phyloP scores from a whole-genome alignment of 345 rosid genomes.

The Salix koriyanagi region DNA sequence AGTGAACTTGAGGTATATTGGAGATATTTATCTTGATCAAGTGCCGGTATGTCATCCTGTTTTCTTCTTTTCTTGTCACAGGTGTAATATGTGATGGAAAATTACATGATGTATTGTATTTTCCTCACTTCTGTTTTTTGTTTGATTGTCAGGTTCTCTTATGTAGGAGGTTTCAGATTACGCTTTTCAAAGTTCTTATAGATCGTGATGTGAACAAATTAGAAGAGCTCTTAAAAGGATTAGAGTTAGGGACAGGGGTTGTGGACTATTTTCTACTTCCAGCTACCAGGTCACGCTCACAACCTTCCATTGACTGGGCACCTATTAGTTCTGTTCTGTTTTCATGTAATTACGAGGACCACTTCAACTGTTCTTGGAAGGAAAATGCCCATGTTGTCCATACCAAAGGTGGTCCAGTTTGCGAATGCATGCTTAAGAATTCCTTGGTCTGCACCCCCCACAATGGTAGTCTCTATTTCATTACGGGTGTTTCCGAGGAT shows the following conservation, averaged over 20 bases:
- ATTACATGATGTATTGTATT: background rate
- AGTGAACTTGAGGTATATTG: slow-evolving; percentile 48
- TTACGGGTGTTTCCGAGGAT: slow-evolving; percentile 39
- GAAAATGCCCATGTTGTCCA: slow-evolving; percentile 29
- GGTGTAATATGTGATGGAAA: background rate
- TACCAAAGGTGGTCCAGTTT: slow-evolving; percentile 47
- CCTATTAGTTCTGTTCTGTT: slow-evolving; percentile 40
- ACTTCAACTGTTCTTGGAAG: slow-evolving; percentile 24
- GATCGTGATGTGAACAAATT: slow-evolving; percentile 39
- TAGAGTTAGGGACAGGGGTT: slow-evolving; percentile 18
- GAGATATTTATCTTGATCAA: slow-evolving; percentile 33
- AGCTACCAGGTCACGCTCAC: slow-evolving; percentile 9
- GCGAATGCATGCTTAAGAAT: slow-evolving; percentile 47
- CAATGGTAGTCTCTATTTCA: slow-evolving; percentile 53
- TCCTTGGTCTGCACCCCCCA: slow-evolving; percentile 79
- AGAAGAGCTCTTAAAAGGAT: slow-evolving; percentile 28
- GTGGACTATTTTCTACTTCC: slow-evolving; percentile 75
- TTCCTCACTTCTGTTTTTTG: background rate
- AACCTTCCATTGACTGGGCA: slow-evolving; percentile 50
- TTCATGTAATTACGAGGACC: slow-evolving; percentile 24
- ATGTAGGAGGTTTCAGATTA: slow-evolving; percentile 65
- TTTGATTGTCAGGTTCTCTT: slow-evolving; percentile 43
- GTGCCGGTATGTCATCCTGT: slow-evolving; percentile 35
- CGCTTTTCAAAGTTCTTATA: slow-evolving; percentile 56
- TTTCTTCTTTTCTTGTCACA: background rate